A percentile compares a stretch with the other conserved stretches of the same genome.
Evolutionary conservation across 2,329 filamentous ascomycete genomes (phyloP).

Genomic region (Metarhizium anisopliae): DNA sequence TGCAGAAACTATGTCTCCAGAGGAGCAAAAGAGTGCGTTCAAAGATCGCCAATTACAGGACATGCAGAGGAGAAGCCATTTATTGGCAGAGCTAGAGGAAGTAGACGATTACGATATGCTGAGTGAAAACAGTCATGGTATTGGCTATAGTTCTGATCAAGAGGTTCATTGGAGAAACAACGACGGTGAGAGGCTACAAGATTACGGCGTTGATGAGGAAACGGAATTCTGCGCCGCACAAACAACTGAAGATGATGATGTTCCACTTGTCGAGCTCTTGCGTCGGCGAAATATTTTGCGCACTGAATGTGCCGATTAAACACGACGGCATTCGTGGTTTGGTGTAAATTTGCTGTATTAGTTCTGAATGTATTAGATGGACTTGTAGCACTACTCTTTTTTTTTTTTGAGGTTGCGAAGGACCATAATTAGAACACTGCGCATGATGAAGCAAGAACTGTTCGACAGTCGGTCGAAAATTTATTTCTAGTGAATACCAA

Average conservation of each 20-base stretch:
- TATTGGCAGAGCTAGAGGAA: conserved; percentile 44
- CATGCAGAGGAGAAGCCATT: conserved; percentile 26
- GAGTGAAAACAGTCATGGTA: conserved; percentile 22
- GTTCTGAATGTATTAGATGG: neutral
- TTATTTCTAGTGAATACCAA: neutral
- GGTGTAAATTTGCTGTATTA: neutral
- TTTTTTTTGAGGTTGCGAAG: neutral
- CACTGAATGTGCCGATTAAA: neutral
- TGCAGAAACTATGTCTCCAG: conserved; percentile 24
- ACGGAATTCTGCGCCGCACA: conserved; percentile 34
- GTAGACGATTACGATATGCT: conserved; percentile 44
- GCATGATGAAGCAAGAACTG: neutral
- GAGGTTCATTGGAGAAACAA: conserved; percentile 61
- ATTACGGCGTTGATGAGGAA: conserved; percentile 75
- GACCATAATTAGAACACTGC: neutral
- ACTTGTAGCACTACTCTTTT: neutral
- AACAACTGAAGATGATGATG: conserved; percentile 40
- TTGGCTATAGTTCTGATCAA: conserved; percentile 52
- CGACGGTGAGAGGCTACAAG: conserved; percentile 64
- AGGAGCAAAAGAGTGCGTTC: conserved; percentile 41
- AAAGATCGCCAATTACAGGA: conserved; percentile 39
- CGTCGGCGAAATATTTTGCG: conserved; percentile 38
- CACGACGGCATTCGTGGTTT: neutral
- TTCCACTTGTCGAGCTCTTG: conserved; percentile 62
- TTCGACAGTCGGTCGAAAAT: neutral